Conservation (phyloP, 2,329 filamentous ascomycete genomes). For the Aschersonia sp. region DNA sequence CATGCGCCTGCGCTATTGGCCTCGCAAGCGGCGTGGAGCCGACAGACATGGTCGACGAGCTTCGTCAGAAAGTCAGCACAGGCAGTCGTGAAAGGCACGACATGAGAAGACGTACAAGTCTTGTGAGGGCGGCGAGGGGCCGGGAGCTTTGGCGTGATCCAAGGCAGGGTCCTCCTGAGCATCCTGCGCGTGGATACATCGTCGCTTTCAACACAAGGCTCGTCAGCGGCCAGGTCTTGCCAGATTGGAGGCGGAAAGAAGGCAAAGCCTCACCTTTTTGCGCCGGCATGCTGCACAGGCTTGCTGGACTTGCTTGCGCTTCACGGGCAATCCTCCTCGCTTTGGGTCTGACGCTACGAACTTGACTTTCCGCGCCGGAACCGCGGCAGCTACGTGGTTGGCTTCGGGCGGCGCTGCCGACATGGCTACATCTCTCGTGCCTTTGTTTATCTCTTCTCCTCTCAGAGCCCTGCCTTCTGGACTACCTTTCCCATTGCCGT, state of each 20-base stretch:
- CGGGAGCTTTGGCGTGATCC: slow-evolving; percentile 12
- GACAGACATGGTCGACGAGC: neutral
- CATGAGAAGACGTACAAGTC: slow-evolving; percentile 11
- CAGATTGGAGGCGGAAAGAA: neutral
- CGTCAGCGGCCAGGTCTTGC: neutral
- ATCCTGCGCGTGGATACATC: slow-evolving; percentile 27
- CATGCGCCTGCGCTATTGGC: slow-evolving; percentile 1
- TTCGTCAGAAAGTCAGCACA: neutral
- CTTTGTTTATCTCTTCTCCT: neutral
- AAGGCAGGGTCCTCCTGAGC: slow-evolving; percentile 13
- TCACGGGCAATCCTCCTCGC: slow-evolving; percentile 35
- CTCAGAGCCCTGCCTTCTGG: too few relatives aligned
- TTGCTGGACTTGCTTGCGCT: slow-evolving; percentile 44
- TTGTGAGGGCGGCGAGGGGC: slow-evolving; percentile 13
- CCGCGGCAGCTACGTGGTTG: neutral
- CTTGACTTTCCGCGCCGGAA: slow-evolving; percentile 24
- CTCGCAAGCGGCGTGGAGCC: slow-evolving; percentile 1
- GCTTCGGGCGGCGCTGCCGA: neutral
- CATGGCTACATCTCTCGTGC: neutral
- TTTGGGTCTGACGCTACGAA: slow-evolving; percentile 41
- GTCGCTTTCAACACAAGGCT: slow-evolving; percentile 16
- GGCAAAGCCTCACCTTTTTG: slow-evolving; percentile 28
- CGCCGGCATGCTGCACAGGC: slow-evolving; percentile 40
- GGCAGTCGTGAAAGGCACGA: neutral
- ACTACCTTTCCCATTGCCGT: too few relatives aligned